Evolutionary conservation across 305 asterid genomes (phyloP), one percentile per base, ranked within the genome.

Genomic region (Fraxinus sp.): DNA sequence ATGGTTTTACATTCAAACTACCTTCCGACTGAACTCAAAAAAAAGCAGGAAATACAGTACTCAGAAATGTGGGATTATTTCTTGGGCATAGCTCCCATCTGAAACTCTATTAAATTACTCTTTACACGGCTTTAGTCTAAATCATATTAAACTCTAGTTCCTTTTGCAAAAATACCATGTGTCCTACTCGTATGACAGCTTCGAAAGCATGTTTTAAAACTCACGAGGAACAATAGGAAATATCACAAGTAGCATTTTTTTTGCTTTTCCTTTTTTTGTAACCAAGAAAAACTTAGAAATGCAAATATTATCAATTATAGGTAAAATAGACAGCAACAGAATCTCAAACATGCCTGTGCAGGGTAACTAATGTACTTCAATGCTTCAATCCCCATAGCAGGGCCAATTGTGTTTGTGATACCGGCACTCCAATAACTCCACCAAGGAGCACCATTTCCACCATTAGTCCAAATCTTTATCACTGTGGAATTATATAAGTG

Each of bases 341-440:
- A 81, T 59, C 7, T 52, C 0, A 74, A 80, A 82, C 91, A 87
- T 83, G 77, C 99, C 97, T 95, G 98, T 55, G 98, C 99, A 80
- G 98, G 98, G 84, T 97, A 97, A 88, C 99, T 97, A 82, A 97
- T 97, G 84, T 97, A 97, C 85, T 97, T 97, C 85, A 97, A 86
- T 0, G 99, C 98, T 90, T 97, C 98, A 79, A 97, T 97, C 82
- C 99, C 99, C 99, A 97, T 92, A 83, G 98, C 99, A 0, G 99
- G 99, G 26, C 98, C 99, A 81, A 97, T 93, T 0, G 98, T 92
- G 81, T 97, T 97, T 13, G 98, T 93, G 41, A 95, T 95, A 77
- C 99, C 98, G 86, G 98, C 99, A 88, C 99, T 93, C 99, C 99
- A 97, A 52, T 95, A 95, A 87, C 95, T 97, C 99, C 98, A 92